Evolutionary conservation across 768 basidiomycete genomes (phyloP).

Genomic region (Podaxis sp.): DNA sequence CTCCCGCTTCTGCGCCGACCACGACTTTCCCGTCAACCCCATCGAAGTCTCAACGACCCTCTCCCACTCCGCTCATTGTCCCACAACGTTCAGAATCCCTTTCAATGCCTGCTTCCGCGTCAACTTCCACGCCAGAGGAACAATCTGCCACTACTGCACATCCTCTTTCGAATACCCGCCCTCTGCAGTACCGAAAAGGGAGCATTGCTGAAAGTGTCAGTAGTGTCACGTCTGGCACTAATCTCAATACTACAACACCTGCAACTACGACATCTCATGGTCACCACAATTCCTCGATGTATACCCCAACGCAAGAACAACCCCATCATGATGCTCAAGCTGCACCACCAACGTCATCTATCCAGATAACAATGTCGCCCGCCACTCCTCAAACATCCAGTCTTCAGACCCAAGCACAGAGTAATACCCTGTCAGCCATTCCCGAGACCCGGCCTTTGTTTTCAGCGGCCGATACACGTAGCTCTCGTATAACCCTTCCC

Average conservation of each 20-base stretch:
- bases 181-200: constrained; percentile 30
- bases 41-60: constrained; percentile 19
- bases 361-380: constrained; percentile 13
- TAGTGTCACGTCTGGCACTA: constrained; percentile 26
- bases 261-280: constrained; percentile 16
- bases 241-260: constrained; percentile 19
- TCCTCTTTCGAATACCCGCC: constrained; percentile 13
- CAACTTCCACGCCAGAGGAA: constrained; percentile 29
- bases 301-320: not conserved
- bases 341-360: constrained; percentile 1
- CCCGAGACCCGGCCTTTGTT: constrained; percentile 10
- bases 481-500: constrained; percentile 68
- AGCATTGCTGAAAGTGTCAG: constrained; percentile 36
- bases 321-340: not conserved
- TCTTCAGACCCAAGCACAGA: constrained; percentile 6
- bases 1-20: constrained; percentile 21
- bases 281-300: constrained; percentile 1
- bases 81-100: constrained; percentile 36
- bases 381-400: not conserved
- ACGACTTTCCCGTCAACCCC: constrained; percentile 15
- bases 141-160: not conserved
- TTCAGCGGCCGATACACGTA: constrained; percentile 11
- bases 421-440: not conserved
- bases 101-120: constrained; percentile 28
- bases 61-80: constrained; percentile 35